Percentiles rank a stretch among this genome's conserved stretches.
Conservation (phyloP, 495 filamentous ascomycete species). For the Extremus antarcticus region DNA sequence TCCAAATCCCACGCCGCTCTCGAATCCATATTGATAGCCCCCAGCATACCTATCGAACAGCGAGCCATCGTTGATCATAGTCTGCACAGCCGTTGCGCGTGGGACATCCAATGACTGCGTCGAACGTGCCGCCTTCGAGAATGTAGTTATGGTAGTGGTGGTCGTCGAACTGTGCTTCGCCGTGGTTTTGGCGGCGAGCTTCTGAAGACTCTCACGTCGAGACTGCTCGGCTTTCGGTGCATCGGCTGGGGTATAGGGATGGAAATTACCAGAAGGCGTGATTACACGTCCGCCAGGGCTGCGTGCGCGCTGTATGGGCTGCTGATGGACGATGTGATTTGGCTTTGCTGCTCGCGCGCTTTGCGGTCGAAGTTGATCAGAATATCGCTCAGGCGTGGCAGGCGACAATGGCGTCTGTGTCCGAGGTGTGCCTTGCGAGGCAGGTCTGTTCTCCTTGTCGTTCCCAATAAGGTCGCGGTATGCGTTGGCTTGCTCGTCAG, state of each 20-base stretch:
- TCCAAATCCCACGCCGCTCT: conserved; percentile 29
- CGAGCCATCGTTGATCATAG: not conserved
- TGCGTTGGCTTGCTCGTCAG: conserved; percentile 5
- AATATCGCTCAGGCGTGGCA: not conserved
- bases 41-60: conserved; percentile 31
- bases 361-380: not conserved
- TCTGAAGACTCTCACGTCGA: not conserved
- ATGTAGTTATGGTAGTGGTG: not conserved
- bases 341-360: not conserved
- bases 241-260: conserved; percentile 7
- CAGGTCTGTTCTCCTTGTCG: conserved; percentile 8
- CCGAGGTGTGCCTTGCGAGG: not conserved
- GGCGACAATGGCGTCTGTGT: not conserved
- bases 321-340: conserved; percentile 2
- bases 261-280: conserved; percentile 7
- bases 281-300: conserved; percentile 2
- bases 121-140: not conserved
- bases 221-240: conserved; percentile 3
- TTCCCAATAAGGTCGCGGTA: conserved; percentile 14
- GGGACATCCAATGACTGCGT: not conserved
- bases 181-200: not conserved
- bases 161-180: not conserved
- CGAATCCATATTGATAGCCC: conserved; percentile 36
- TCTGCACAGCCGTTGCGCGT: not conserved
- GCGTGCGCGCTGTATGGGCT: not conserved